Evolutionary conservation across 345 rosid genomes (phyloP).

Genomic region (Physaria fendleri): DNA sequence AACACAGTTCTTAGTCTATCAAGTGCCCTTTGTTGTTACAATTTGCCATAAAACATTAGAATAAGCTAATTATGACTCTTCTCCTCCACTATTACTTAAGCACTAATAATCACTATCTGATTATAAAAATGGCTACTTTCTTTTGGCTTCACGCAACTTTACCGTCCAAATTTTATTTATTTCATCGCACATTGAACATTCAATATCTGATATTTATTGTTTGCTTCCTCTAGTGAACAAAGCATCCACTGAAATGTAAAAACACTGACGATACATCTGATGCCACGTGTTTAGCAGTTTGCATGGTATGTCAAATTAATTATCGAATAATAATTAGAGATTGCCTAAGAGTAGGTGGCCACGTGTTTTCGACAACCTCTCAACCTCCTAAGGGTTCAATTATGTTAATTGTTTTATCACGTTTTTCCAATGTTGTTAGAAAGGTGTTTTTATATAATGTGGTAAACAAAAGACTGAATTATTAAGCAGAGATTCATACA

Average conservation of each 20-base stretch:
- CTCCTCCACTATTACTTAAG: neutral
- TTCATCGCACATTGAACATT: slow-evolving; percentile 5
- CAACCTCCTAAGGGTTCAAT: slow-evolving; percentile 30
- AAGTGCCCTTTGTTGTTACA: neutral
- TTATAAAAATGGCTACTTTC: neutral
- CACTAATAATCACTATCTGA: neutral
- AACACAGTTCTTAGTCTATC: too few relatives aligned
- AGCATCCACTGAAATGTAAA: slow-evolving; percentile 9
- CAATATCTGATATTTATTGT: neutral
- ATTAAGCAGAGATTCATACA: neutral
- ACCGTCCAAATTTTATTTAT: neutral
- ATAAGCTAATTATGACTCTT: too few relatives aligned
- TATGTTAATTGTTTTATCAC: neutral
- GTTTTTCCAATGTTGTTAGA: too few relatives aligned
- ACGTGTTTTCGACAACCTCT: slow-evolving; percentile 20
- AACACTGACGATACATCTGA: neutral
- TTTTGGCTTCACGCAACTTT: neutral
- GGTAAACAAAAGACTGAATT: neutral
- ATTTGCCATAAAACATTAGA: neutral
- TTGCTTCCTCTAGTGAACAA: neutral
- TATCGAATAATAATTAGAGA: too few relatives aligned
- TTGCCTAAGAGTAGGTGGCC: slow-evolving; percentile 16
- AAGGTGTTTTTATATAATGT: neutral
- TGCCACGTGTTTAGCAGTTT: slow-evolving; percentile 11
- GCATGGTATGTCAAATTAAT: neutral